A percentile compares a stretch with the other conserved stretches of the same genome.
These are phyloP conservation scores for barrel medic (Medicago truncatula) DNA, from an alignment of 306 rosid species.

Conservation along the genomic window MtrunA17r5.0-ANR NC_053046.1:20806001-20806500, in stretches of 20 bases:
- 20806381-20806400: constrained; percentile 84
- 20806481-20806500: not conserved
- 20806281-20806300: not conserved
- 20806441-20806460: not conserved
- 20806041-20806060: not conserved
- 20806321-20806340: not conserved
- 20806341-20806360: not conserved
- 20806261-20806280: not conserved
- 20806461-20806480: not conserved
- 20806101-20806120: not conserved
- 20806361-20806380: constrained; percentile 52
- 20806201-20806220: not conserved
- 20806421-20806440: not conserved
- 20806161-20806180: not conserved
- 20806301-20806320: not conserved
- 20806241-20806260: not conserved
- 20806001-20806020: not conserved
- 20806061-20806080: not conserved
- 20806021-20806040: not conserved
- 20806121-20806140: not conserved
- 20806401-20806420: constrained; percentile 78
- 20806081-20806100: not conserved
- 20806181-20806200: too few relatives aligned
- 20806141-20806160: not conserved
- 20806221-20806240: not conserved